Percentiles rank a stretch among this genome's conserved stretches.
phyloP scores from a whole-genome alignment of 1,139 yeast genomes.

The Candida pseudoviswanathii region DNA sequence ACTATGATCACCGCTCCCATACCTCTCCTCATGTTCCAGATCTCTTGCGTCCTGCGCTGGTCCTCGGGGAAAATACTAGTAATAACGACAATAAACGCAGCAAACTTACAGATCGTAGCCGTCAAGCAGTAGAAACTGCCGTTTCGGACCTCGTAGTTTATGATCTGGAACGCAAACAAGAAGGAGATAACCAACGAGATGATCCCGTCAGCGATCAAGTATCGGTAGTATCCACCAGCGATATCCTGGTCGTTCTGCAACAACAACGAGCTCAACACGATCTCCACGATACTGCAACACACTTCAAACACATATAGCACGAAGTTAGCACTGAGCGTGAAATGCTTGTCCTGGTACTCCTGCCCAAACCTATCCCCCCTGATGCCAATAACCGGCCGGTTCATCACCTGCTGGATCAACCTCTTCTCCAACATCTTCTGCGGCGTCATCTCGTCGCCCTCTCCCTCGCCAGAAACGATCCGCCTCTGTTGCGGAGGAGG shows the following conservation, averaged over 20 bases:
- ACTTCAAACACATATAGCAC: conserved; percentile 40
- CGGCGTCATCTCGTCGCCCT: conserved; percentile 21
- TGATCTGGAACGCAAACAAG: conserved; percentile 35
- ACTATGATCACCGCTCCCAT: conserved; percentile 41
- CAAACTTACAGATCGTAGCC: conserved; percentile 25
- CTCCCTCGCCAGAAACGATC: conserved; percentile 1
- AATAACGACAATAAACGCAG: conserved; percentile 17
- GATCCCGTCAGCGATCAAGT: conserved; percentile 41
- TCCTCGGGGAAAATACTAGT: conserved; percentile 15
- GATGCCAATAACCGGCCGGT: conserved; percentile 31
- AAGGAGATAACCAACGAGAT: conserved; percentile 37
- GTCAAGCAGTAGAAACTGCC: conserved; percentile 46
- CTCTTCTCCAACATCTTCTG: conserved; percentile 31
- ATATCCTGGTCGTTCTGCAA: conserved; percentile 26
- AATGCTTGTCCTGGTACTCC: conserved; percentile 19
- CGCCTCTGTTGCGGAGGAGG: conserved; percentile 3
- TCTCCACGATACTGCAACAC: conserved; percentile 33
- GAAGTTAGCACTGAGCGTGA: conserved; percentile 32
- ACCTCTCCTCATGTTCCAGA: conserved; percentile 40
- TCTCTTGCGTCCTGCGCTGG: conserved; percentile 21
- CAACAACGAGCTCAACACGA: conserved; percentile 32
- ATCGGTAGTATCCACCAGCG: conserved; percentile 32
- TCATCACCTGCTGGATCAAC: conserved; percentile 40
- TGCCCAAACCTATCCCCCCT: conserved; percentile 22
- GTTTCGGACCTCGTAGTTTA: conserved; percentile 44